These are phyloP conservation scores for Lentinula novae-zelandiae DNA, from an alignment of 1,284 basidiomycete species.

Conservation along the genomic window DNA sequence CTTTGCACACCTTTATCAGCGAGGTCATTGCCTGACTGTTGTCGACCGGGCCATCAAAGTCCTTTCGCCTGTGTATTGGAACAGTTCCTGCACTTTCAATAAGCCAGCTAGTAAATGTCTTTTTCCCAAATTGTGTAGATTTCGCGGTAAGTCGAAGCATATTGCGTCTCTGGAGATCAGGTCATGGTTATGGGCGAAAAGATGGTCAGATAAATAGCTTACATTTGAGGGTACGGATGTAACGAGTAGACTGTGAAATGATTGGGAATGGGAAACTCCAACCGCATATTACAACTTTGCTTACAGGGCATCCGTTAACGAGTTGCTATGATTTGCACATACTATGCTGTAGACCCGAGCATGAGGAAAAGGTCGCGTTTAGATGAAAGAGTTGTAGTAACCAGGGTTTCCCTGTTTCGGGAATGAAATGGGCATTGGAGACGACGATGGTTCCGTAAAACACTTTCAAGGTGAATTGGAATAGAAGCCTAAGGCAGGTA, in stretches of 20 bases:
- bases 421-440: constrained; percentile 70
- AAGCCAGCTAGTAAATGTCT: constrained; percentile 83
- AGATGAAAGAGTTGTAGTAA: constrained; percentile 27
- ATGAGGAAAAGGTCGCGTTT: background rate
- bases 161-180: constrained; percentile 50
- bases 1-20: constrained; percentile 54
- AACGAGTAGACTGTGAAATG: constrained; percentile 52
- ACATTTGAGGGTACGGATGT: constrained; percentile 68
- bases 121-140: constrained; percentile 76
- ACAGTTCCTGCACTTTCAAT: constrained; percentile 84
- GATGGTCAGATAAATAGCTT: constrained; percentile 15
- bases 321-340: constrained; percentile 81
- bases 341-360: constrained; percentile 36
- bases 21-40: constrained; percentile 67
- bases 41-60: constrained; percentile 56
- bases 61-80: constrained; percentile 74
- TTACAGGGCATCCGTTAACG: constrained; percentile 80
- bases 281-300: constrained; percentile 18
- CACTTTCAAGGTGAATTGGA: constrained; percentile 74
- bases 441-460: constrained; percentile 67
- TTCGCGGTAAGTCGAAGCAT: constrained; percentile 83
- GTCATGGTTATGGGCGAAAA: background rate
- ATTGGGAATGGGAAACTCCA: background rate
- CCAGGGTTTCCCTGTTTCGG: constrained; percentile 71
- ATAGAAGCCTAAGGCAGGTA: constrained; percentile 47